A percentile compares a stretch with the other conserved stretches of the same genome.
phyloP scores from a whole-genome alignment of 2,329 filamentous ascomycete species.

The Colletotrichum tamarilloi region DNA sequence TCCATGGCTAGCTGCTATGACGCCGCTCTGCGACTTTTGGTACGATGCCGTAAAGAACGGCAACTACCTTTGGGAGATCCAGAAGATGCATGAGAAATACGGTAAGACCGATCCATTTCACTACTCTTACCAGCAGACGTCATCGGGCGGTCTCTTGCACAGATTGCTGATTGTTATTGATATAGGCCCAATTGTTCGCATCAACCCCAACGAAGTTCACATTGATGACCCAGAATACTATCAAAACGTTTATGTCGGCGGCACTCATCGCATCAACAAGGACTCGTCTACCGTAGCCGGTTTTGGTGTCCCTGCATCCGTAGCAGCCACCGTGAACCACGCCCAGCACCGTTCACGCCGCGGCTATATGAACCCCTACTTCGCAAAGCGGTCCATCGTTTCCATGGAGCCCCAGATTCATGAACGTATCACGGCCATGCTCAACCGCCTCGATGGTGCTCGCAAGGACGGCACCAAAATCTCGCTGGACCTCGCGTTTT shows the following conservation, averaged over 20 bases:
- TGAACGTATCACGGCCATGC: conserved; percentile 31
- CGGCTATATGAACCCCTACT: conserved; percentile 38
- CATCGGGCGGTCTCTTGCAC: conserved; percentile 6
- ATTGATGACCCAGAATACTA: conserved; percentile 42
- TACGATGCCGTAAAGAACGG: conserved; percentile 40
- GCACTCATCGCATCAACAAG: conserved; percentile 30
- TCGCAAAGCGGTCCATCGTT: conserved; percentile 39
- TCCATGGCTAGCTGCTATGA: conserved; percentile 42
- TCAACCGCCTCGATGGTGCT: conserved; percentile 16
- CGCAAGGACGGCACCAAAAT: conserved; percentile 2
- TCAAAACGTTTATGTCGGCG: conserved; percentile 39
- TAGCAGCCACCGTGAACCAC: conserved; percentile 32
- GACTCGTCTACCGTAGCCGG: conserved; percentile 11
- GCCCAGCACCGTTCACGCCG: conserved; percentile 36
- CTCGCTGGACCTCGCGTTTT: conserved; percentile 34
- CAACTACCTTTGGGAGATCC: conserved; percentile 41
- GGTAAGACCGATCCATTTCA: conserved; percentile 31
- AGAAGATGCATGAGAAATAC: conserved; percentile 44
- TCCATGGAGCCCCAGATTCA: conserved; percentile 36
- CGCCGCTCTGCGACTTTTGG: conserved; percentile 42
- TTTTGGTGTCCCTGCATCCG: conserved; percentile 25
- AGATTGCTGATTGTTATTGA: conserved; percentile 43
- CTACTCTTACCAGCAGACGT: not conserved
- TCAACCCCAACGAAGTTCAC: conserved; percentile 44
- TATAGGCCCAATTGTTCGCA: conserved; percentile 39